Evolutionary conservation across 768 basidiomycete species (phyloP).

Genomic region (Collybia sordida): DNA sequence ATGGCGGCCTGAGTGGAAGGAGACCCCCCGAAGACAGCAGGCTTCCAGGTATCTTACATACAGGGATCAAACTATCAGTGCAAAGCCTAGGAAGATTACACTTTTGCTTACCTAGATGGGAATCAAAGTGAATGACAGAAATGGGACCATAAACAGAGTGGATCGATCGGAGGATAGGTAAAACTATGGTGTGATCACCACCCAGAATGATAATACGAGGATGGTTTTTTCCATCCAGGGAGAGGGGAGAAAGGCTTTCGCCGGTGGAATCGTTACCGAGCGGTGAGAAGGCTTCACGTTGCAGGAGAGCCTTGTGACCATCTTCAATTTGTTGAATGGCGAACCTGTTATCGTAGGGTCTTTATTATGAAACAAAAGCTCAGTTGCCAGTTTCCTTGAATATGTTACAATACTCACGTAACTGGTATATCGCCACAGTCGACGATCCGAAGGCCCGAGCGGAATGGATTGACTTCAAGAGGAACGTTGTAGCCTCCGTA

Average conservation of each 20-base stretch:
- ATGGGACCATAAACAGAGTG: slow-evolving; percentile 77
- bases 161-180: slow-evolving; percentile 64
- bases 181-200: slow-evolving; percentile 83
- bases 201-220: slow-evolving; percentile 83
- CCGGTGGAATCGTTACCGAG: slow-evolving; percentile 69
- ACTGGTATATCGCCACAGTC: slow-evolving; percentile 81
- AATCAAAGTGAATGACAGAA: slow-evolving; percentile 86
- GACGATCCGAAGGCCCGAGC: slow-evolving; percentile 63
- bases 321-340: slow-evolving; percentile 76
- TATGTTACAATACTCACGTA: slow-evolving; percentile 27
- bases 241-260: slow-evolving; percentile 52
- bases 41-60: slow-evolving; percentile 69
- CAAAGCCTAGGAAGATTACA: slow-evolving; percentile 5
- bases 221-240: slow-evolving; percentile 71
- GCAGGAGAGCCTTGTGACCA: slow-evolving; percentile 70
- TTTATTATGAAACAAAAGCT: slow-evolving; percentile 7
- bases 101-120: slow-evolving; percentile 50
- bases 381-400: too few species aligned
- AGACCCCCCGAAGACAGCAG: slow-evolving; percentile 71
- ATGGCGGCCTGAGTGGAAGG: slow-evolving; percentile 72
- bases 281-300: slow-evolving; percentile 59
- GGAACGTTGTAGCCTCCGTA: slow-evolving; percentile 82
- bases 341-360: slow-evolving; percentile 70
- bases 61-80: neutral
- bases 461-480: slow-evolving; percentile 71